Conservation (phyloP, 2,329 filamentous ascomycete species). For the Exophiala phaeomuriformis region DNA sequence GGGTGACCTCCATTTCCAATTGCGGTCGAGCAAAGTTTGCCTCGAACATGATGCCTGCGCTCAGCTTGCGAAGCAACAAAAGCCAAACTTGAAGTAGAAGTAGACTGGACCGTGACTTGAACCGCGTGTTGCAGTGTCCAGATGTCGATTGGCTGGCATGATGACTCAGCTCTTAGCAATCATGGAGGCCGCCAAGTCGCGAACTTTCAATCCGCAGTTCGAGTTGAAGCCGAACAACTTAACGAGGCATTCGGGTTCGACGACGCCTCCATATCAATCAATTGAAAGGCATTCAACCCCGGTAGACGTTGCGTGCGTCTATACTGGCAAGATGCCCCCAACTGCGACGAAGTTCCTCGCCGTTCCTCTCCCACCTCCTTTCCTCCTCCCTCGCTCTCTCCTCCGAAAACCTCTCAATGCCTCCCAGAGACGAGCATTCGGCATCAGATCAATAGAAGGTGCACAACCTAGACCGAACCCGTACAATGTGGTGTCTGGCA, state of each 20-base stretch:
- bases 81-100: no score
- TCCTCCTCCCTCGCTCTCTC: conserved; percentile 27
- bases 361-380: conserved; percentile 23
- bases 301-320: conserved; percentile 7
- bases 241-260: neutral
- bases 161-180: neutral
- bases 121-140: neutral
- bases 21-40: no score
- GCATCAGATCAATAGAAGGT: conserved; percentile 51
- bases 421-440: conserved; percentile 35
- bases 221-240: neutral
- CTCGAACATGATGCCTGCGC: no score
- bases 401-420: conserved; percentile 17
- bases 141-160: neutral
- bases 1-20: no score
- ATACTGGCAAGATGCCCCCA: conserved; percentile 19
- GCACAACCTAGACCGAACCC: conserved; percentile 42
- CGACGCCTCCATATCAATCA: neutral
- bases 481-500: conserved; percentile 47
- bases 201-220: neutral
- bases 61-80: no score
- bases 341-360: conserved; percentile 16
- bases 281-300: neutral
- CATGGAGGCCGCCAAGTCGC: neutral
- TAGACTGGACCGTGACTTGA: no score